Percentiles rank a stretch among this genome's conserved stretches.
Evolutionary conservation across 306 rosid species (phyloP).

Genomic region (Neltuma alba): DNA sequence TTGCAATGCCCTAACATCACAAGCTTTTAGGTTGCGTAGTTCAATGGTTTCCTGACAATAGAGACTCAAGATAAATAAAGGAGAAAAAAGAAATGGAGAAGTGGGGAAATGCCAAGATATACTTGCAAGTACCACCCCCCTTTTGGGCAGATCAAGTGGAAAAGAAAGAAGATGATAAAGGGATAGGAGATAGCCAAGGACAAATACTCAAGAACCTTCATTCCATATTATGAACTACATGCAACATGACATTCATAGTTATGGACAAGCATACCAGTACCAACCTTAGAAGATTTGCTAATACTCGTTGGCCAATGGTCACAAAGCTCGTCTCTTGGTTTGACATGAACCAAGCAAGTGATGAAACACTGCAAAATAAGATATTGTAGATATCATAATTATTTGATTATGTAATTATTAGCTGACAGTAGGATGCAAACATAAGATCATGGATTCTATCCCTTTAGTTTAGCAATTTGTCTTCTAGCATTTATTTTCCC

Average conservation of each 20-base stretch:
- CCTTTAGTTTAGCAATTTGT: background rate
- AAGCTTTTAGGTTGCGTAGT: background rate
- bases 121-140: background rate
- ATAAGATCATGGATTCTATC: background rate
- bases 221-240: background rate
- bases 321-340: conserved; percentile 97
- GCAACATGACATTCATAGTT: background rate
- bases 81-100: background rate
- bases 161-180: background rate
- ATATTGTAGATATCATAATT: background rate
- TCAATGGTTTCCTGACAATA: background rate
- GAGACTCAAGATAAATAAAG: background rate
- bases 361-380: conserved; percentile 82
- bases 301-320: conserved; percentile 91
- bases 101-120: background rate
- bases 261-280: conserved; percentile 32
- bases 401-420: background rate
- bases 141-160: background rate
- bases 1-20: background rate
- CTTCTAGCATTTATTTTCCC: background rate
- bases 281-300: conserved; percentile 95
- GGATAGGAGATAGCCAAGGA: background rate
- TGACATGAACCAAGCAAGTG: conserved; percentile 99
- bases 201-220: background rate
- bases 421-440: background rate